phyloP scores from a whole-genome alignment of 1,284 basidiomycete genomes.

The Malassezia brasiliensis region DNA sequence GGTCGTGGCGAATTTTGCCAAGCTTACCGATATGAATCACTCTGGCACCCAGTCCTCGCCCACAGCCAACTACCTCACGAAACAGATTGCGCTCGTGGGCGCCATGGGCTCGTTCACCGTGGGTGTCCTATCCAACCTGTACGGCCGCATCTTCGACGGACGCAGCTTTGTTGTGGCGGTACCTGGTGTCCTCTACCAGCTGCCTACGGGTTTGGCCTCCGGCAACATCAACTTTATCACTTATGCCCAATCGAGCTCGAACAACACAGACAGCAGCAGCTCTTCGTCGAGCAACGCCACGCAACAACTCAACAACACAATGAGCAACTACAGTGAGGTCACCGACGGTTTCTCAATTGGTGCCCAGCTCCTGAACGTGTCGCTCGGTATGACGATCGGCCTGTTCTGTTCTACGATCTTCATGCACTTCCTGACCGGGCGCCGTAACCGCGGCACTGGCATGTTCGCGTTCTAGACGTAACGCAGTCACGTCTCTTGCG shows the following conservation, averaged over 20 bases:
- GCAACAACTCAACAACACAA: not conserved
- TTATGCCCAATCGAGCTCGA: constrained; percentile 14
- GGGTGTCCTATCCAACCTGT: constrained; percentile 70
- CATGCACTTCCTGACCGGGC: constrained; percentile 34
- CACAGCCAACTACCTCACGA: constrained; percentile 22
- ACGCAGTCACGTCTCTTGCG: too few relatives aligned
- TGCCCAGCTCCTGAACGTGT: constrained; percentile 34
- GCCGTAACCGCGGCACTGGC: constrained; percentile 31
- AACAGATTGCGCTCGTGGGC: constrained; percentile 40
- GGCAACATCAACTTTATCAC: not conserved
- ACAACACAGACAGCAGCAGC: too few relatives aligned
- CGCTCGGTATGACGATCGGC: constrained; percentile 43
- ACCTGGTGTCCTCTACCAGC: constrained; percentile 69
- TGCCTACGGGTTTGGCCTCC: constrained; percentile 60
- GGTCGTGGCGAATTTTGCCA: constrained; percentile 47
- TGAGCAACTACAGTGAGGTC: constrained; percentile 10
- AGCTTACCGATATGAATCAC: not conserved
- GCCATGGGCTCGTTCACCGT: constrained; percentile 65
- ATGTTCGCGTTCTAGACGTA: constrained; percentile 36
- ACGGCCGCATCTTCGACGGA: constrained; percentile 67
- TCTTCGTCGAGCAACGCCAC: not conserved
- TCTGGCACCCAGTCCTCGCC: not conserved
- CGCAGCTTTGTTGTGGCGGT: constrained; percentile 62
- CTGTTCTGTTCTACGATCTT: constrained; percentile 41
- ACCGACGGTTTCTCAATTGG: constrained; percentile 26